Percentiles rank a stretch among this genome's conserved stretches.
Conservation (phyloP, 2,329 filamentous ascomycete genomes). For the Diaporthe sp. region DNA sequence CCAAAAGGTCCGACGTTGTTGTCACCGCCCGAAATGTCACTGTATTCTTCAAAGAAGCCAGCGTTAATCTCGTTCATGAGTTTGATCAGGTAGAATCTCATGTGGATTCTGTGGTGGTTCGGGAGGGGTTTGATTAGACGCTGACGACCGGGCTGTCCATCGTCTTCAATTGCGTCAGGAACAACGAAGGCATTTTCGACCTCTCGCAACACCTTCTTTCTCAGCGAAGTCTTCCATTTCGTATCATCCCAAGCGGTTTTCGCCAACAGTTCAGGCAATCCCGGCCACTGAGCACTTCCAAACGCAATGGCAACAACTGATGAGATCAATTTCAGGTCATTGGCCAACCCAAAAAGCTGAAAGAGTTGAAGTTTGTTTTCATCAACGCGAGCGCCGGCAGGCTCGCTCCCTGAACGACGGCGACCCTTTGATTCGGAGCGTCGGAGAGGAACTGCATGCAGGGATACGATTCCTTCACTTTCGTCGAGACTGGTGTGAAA, state of each 20-base stretch:
- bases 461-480: conserved; percentile 25
- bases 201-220: conserved; percentile 31
- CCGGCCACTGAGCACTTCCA: not conserved
- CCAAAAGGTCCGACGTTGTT: conserved; percentile 3
- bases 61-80: conserved; percentile 34
- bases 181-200: conserved; percentile 29
- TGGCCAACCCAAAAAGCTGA: conserved; percentile 58
- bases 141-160: conserved; percentile 5
- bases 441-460: conserved; percentile 32
- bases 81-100: conserved; percentile 25
- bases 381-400: conserved; percentile 47
- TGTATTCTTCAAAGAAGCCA: conserved; percentile 2
- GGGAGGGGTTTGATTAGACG: not conserved
- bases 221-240: conserved; percentile 14
- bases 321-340: conserved; percentile 58
- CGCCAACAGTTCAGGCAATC: not conserved
- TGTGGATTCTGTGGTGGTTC: conserved; percentile 1
- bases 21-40: not conserved
- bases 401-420: not conserved
- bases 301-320: conserved; percentile 42
- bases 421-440: not conserved
- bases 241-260: conserved; percentile 43
- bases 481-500: not conserved
- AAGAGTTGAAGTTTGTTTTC: conserved; percentile 56
- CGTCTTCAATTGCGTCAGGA: conserved; percentile 21